These are phyloP conservation scores for Pyrenochaeta sp. DNA, from an alignment of 2,329 filamentous ascomycete genomes.

Conservation along the genomic window DNA sequence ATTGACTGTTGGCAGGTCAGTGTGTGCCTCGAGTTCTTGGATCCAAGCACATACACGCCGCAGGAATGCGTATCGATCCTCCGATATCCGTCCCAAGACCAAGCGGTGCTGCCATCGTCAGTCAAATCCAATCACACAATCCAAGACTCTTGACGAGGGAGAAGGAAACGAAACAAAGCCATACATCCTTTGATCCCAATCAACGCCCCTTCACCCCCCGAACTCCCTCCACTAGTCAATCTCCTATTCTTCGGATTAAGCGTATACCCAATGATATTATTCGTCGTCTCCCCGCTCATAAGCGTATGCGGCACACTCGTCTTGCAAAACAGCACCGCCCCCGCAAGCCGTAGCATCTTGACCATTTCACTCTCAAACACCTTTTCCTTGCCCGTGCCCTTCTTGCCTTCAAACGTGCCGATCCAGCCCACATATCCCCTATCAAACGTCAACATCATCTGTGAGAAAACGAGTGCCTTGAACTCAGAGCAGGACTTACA, in stretches of 20 bases:
- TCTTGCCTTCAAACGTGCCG: slow-evolving; percentile 66
- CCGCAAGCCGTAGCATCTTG: slow-evolving; percentile 59
- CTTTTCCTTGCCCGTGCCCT: slow-evolving; percentile 59
- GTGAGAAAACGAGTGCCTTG: too few relatives aligned
- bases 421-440: slow-evolving; percentile 73
- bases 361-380: slow-evolving; percentile 67
- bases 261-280: slow-evolving; percentile 67
- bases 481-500: too few relatives aligned
- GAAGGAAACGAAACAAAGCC: not conserved
- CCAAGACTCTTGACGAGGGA: not conserved
- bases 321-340: slow-evolving; percentile 66
- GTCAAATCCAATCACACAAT: not conserved
- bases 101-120: slow-evolving; percentile 46
- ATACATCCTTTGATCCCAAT: slow-evolving; percentile 61
- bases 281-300: slow-evolving; percentile 66
- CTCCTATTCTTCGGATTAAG: slow-evolving; percentile 65
- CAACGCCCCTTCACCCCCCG: slow-evolving; percentile 67
- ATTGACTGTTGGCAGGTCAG: too few relatives aligned
- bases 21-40: too few relatives aligned
- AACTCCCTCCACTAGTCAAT: slow-evolving; percentile 62
- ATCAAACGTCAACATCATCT: too few relatives aligned
- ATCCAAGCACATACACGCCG: too few relatives aligned
- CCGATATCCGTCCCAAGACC: slow-evolving; percentile 67
- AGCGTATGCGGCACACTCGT: slow-evolving; percentile 66
- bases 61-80: slow-evolving; percentile 65